Conservation (phyloP, 225 moss, liverwort and hornwort genomes). For the Asterella californica region DNA sequence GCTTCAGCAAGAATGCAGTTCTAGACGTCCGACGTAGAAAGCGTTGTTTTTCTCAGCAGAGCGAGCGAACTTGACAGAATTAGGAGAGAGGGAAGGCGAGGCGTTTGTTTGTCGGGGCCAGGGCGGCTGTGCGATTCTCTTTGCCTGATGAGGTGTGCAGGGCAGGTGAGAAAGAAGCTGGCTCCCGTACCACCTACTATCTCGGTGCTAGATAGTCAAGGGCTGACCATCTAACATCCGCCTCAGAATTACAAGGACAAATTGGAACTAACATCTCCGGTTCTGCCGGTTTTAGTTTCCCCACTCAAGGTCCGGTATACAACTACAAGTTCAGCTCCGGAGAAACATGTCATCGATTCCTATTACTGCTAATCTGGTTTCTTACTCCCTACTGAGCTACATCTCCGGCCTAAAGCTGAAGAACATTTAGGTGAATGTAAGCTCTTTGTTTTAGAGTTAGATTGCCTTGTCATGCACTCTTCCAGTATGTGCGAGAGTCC, state of each 20-base stretch:
- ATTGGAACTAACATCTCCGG: background rate
- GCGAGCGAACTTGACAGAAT: background rate
- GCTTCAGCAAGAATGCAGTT: too few species aligned
- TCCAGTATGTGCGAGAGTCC: background rate
- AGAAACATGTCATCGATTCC: background rate
- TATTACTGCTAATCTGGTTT: background rate
- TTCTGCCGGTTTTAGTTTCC: background rate
- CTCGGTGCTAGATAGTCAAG: background rate
- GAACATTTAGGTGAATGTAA: background rate
- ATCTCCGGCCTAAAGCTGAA: background rate
- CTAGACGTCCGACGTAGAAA: too few species aligned
- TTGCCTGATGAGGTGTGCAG: background rate
- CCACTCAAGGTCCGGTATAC: background rate
- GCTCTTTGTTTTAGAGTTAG: background rate
- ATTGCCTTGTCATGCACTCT: background rate
- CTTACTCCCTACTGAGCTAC: background rate
- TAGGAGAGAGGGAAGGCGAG: background rate
- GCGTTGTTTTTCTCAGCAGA: background rate
- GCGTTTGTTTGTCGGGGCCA: background rate
- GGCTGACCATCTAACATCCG: background rate
- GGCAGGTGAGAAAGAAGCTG: background rate
- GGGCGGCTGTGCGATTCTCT: background rate
- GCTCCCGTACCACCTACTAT: background rate
- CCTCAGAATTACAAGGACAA: background rate
- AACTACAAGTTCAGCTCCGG: background rate